phyloP scores from a whole-genome alignment of 2,329 filamentous ascomycete species.

The Diaporthe sp. region DNA sequence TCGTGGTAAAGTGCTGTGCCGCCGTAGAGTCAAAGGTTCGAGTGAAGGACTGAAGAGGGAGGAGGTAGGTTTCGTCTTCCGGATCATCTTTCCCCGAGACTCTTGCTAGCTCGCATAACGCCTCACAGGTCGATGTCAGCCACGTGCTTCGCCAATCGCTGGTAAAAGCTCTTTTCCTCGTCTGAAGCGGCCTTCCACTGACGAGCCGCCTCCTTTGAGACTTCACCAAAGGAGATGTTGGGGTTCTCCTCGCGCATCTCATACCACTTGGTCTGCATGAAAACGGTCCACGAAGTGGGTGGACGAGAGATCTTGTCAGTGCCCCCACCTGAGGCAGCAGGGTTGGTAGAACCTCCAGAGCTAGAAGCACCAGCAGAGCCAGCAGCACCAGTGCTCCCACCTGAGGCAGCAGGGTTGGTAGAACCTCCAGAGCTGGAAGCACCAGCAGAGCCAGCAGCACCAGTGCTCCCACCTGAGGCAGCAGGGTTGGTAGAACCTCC shows the following conservation, averaged over 20 bases:
- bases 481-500: no score
- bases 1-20: not conserved
- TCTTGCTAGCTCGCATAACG: not conserved
- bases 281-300: conserved; percentile 45
- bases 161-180: no score
- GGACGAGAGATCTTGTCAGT: conserved; percentile 37
- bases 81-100: not conserved
- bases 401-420: no score
- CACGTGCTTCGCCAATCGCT: not conserved
- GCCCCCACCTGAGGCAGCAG: no score
- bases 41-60: not conserved
- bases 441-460: no score
- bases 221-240: conserved; percentile 7
- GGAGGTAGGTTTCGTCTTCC: not conserved
- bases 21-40: no score
- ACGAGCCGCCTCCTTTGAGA: not conserved
- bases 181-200: no score
- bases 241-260: conserved; percentile 18
- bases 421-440: no score
- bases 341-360: no score
- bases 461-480: not conserved
- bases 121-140: not conserved
- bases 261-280: not conserved
- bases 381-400: not conserved
- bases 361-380: not conserved